These are phyloP conservation scores for Lentinula raphanica DNA, from an alignment of 768 basidiomycete genomes.

Conservation along the genomic window DNA sequence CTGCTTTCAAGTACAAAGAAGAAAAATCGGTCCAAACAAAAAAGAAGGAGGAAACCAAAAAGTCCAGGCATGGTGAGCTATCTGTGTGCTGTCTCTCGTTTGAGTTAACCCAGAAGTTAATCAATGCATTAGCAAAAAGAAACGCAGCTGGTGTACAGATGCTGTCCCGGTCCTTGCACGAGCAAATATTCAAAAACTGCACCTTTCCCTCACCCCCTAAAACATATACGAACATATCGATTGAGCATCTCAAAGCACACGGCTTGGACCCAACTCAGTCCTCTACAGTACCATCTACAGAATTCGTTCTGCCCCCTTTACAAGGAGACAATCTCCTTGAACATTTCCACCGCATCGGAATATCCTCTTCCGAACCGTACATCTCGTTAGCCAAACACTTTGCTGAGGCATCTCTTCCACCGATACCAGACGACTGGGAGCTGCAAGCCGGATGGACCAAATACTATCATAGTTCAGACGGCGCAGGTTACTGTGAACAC, in stretches of 20 bases:
- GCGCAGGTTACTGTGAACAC: slow-evolving; percentile 69
- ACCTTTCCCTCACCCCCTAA: slow-evolving; percentile 58
- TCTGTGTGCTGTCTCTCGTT: not conserved
- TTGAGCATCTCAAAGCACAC: slow-evolving; percentile 75
- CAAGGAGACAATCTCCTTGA: slow-evolving; percentile 79
- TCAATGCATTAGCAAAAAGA: slow-evolving; percentile 51
- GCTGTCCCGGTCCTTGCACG: slow-evolving; percentile 73
- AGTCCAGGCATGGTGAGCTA: slow-evolving; percentile 8
- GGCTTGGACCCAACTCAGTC: slow-evolving; percentile 75
- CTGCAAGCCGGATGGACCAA: slow-evolving; percentile 82
- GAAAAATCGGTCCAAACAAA: not conserved
- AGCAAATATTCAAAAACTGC: slow-evolving; percentile 73
- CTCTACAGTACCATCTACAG: slow-evolving; percentile 72
- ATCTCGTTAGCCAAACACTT: slow-evolving; percentile 61
- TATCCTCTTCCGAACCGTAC: slow-evolving; percentile 69
- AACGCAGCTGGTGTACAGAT: slow-evolving; percentile 94
- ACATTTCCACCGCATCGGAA: slow-evolving; percentile 84
- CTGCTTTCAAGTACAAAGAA: slow-evolving; percentile 9
- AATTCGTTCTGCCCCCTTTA: slow-evolving; percentile 78
- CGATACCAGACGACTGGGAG: slow-evolving; percentile 45
- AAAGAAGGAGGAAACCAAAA: slow-evolving; percentile 1
- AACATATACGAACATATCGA: slow-evolving; percentile 68
- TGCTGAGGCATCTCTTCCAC: slow-evolving; percentile 49
- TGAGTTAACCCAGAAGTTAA: not conserved
- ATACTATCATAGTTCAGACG: slow-evolving; percentile 68